Evolutionary conservation across 441 rosid genomes (phyloP), one percentile per base, ranked within the genome.

Genomic region (Populus hybrid): DNA sequence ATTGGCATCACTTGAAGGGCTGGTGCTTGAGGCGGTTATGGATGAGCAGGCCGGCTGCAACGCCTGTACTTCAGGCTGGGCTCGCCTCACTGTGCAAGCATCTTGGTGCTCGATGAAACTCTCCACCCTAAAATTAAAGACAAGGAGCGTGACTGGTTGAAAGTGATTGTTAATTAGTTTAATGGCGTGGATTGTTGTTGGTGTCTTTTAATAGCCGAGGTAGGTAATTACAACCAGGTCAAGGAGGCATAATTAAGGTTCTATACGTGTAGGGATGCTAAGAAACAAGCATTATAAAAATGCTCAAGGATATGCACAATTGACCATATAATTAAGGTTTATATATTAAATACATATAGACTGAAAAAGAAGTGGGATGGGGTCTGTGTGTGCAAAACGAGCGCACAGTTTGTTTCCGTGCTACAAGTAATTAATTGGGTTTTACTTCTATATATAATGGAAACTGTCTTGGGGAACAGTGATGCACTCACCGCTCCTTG

Each of bases 31-130:
- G 40, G 93, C 93, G 0, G 98, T 88, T 82, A 96, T 85, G n/a
- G 99, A 92, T 11, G 93, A 90, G 71, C 94, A 92, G 32, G 91
- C 89, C 42, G 90, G 87, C 69, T 78, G 89, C 75, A 69, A 69
- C 11, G 82, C 78, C 42, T 85, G 91, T 24, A 78, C 83, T 12
- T 81, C 89, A 3, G 91, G 85, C 46, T 89, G 93, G 72, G 83
- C 82, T 70, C 85, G 84, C 57, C 91, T 88, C 77, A 87, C 83
- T 11, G 86, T 86, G 75, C 99, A 95, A 65, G 83, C 86, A 79
- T 93, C 99, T 86, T 95, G 99, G 81, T 95, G 99, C 63, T 95
- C 99, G n/a, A 94, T 94, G 83, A 94, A 94, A 87, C 98, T 94
- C 88, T 94, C 99, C 34, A 94, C 99, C 88, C 99, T 94, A 81